A percentile compares a stretch with the other conserved stretches of the same genome.
phyloP scores from a whole-genome alignment of 2,329 filamentous ascomycete genomes.

The Onygenales sp. region DNA sequence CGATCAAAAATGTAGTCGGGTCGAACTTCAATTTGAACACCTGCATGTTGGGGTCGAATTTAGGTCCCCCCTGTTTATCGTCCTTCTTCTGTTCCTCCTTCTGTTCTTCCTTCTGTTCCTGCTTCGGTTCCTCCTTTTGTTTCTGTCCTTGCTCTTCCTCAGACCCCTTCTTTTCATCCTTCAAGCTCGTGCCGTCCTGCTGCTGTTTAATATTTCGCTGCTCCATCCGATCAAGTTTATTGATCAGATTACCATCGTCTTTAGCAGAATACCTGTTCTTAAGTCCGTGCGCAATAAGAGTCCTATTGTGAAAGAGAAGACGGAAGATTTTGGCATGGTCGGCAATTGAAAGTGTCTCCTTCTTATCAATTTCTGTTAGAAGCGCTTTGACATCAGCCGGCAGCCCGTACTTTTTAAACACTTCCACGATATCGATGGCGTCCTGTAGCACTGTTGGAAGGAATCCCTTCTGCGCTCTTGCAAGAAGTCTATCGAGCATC shows the following conservation, averaged over 20 bases:
- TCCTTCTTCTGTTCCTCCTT: constrained; percentile 21
- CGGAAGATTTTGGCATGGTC: constrained; percentile 53
- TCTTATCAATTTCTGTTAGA: constrained; percentile 45
- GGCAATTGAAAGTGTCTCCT: constrained; percentile 41
- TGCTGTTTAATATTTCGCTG: constrained; percentile 10
- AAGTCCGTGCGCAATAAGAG: constrained; percentile 36
- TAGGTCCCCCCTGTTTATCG: constrained; percentile 18
- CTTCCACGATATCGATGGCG: constrained; percentile 51
- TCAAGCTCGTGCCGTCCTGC: constrained; percentile 8
- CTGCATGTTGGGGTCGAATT: constrained; percentile 21
- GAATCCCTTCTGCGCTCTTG: constrained; percentile 47
- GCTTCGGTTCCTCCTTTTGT: constrained; percentile 27
- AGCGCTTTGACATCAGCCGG: constrained; percentile 59
- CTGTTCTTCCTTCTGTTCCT: constrained; percentile 18
- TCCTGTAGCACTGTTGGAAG: constrained; percentile 53
- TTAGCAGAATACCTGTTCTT: constrained; percentile 15
- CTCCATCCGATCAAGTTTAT: constrained; percentile 7
- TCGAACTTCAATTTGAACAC: constrained; percentile 44
- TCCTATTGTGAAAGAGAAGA: constrained; percentile 48
- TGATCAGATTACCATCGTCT: constrained; percentile 8
- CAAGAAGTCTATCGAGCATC: constrained; percentile 49
- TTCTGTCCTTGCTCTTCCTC: constrained; percentile 15
- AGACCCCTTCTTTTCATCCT: constrained; percentile 8
- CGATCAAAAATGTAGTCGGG: constrained; percentile 46
- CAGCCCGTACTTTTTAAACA: constrained; percentile 59